Evolutionary conservation across 805 yeast species (phyloP), one percentile per base, ranked within the genome.

Genomic region (Saturnispora diversa): DNA sequence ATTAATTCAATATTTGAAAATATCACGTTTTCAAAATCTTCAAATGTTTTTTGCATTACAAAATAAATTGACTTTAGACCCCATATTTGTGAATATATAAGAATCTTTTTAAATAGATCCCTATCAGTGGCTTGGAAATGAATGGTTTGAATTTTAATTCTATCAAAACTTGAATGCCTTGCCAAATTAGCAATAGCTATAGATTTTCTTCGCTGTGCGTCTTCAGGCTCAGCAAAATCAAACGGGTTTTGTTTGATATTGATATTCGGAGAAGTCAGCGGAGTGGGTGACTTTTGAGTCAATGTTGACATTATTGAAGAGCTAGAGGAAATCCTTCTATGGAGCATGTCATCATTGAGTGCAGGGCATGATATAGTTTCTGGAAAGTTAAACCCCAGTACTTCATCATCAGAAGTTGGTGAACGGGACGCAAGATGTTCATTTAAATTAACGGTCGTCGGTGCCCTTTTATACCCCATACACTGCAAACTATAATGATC

Each of bases 181-280:
- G 19, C 10, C 6, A 15, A 23, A 16, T 23, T 33, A 2, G 17
- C 36, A 16, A 23, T 23, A 10, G 36, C 23, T 12, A 22, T 23
- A 5, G 36, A 33, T 21, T 13, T 22, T 13, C 28, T 33, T 5
- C 15, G 24, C 5, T 21, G 35, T 8, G 13, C 4, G 25, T 23
- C 12, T 7, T 35, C 8, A n/a, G 13, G 17, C 7, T 27, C 6
- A 10, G 13, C 9, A 4, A 21, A 13, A 8, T 33, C 33, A 28
- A 35, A 35, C 2, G 39, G 31, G 13, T 21, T 21, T 19, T n/a
- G 20, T 21, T 19, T 26, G 12, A 26, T 27, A 20, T 35, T 27
- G 16, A 35, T 28, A 16, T 27, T 27, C 5, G 39, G 39, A 7
- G 39, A 35, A 10, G 39, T 35, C 8, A 28, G 11, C 5, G 39